phyloP scores from a whole-genome alignment of 345 rosid species.

The Aquilaria sinensis region DNA sequence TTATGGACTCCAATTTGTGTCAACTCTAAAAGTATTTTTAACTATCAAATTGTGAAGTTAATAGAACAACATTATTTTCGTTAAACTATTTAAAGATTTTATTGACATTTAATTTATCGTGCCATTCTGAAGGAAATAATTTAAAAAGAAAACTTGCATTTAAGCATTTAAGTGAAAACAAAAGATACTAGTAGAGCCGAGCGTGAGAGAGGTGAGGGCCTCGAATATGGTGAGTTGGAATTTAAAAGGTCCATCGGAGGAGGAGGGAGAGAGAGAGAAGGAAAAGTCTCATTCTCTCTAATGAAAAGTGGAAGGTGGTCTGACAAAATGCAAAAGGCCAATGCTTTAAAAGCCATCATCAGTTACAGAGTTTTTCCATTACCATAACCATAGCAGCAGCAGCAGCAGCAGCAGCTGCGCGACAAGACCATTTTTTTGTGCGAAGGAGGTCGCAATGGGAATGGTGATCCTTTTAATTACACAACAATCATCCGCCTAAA shows the following conservation, averaged over 20 bases:
- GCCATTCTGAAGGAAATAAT: too few species aligned
- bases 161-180: too few species aligned
- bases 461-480: too few species aligned
- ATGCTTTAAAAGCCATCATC: constrained; percentile 7
- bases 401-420: not conserved
- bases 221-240: not conserved
- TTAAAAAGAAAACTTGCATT: too few species aligned
- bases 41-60: too few species aligned
- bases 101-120: too few species aligned
- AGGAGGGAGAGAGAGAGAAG: not conserved
- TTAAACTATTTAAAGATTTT: too few species aligned
- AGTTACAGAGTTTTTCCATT: constrained; percentile 1
- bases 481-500: constrained; percentile 24
- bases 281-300: not conserved
- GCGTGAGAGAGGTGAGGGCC: not conserved
- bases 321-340: not conserved
- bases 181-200: too few species aligned
- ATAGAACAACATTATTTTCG: too few species aligned
- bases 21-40: too few species aligned
- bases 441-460: not conserved
- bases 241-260: not conserved
- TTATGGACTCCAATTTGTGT: too few species aligned
- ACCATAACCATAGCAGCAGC: not conserved
- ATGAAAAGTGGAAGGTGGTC: too few species aligned
- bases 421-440: not conserved